Base-by-base conservation (phyloP, 495 filamentous ascomycete genomes). In the Penicillium bovifimosum region DNA sequence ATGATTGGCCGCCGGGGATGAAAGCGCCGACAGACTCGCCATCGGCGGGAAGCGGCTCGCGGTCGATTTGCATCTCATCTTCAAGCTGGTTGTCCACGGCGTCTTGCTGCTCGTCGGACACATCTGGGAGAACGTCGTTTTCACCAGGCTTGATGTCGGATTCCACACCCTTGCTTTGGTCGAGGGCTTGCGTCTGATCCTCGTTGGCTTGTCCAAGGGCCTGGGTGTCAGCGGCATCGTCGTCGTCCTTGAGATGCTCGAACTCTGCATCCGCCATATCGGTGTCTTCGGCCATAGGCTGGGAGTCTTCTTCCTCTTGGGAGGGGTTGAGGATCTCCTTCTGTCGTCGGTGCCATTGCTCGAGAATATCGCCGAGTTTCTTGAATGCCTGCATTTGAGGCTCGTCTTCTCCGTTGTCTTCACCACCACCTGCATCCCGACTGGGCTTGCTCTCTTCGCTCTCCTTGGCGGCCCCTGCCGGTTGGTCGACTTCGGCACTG, bases 291-390 rank as follows among this genome's bases (percentile, higher is more conserved):
- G 78, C 66, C 52, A 78, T 58, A 46, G 69, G 55, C 49, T 80
- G 62, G 1, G 80, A 72, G 2, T 77, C 78, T 10, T 84, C 73
- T 35, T 85, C 75, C 41, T 87, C 78, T 44, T 88, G 73, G 32
- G 80, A 76, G 9, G 86, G 77, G 47, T 86, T 78, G 56, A 80
- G 71, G 49, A 99, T 96, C 50, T 95, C 82, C 26, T 80, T 77
- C 56, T 91, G 87, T 55, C 84, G 84, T 35, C 86, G 82, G 66
- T 96, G 89, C 91, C 91, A 99, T 55, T 84, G 76, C 59, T 96
- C 91, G n/a, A 99, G 76, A 17, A 86, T 84, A 72, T 96, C 89
- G 2, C 95, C 95, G 49, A 99, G 78, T 54, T 93, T 92, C 72
- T 92, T 90, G 76, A 95, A 95, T 2, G 90, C 84, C 48, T 76